A percentile compares a stretch with the other conserved stretches of the same genome.
These are phyloP conservation scores for Daldinia eschscholtzii DNA, from an alignment of 2,329 filamentous ascomycete species.

Conservation along the genomic window DNA sequence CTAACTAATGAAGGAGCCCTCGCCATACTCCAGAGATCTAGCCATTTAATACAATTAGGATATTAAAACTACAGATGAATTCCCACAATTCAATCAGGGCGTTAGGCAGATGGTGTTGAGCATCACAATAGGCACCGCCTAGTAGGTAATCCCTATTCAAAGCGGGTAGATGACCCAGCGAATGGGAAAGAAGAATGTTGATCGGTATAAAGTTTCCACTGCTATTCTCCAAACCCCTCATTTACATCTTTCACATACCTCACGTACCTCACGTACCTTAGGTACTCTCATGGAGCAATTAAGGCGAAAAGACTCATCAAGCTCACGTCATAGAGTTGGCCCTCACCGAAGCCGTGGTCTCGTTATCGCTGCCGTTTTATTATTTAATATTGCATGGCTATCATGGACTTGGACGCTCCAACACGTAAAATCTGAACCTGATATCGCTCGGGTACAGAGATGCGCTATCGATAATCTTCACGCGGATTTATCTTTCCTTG, in stretches of 20 bases:
- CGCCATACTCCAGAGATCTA: not conserved
- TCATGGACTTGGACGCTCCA: conserved; percentile 11
- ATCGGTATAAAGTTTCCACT: not conserved
- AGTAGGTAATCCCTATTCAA: not conserved
- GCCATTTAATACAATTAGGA: not conserved
- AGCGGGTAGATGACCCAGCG: not conserved
- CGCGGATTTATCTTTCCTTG: conserved; percentile 64
- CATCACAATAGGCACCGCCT: not conserved
- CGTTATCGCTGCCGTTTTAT: not conserved
- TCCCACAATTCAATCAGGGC: not conserved
- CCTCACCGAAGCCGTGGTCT: not conserved
- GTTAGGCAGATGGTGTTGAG: not conserved
- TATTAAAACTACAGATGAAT: not conserved
- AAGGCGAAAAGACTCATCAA: conserved; percentile 1
- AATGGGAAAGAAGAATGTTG: not conserved
- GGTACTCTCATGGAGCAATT: not conserved
- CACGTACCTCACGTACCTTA: not conserved
- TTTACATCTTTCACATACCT: not conserved
- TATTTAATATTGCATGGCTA: conserved; percentile 18
- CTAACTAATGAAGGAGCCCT: no score
- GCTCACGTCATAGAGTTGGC: not conserved
- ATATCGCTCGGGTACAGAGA: conserved; percentile 42
- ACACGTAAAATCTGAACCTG: not conserved
- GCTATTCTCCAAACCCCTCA: not conserved
- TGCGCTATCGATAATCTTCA: conserved; percentile 68